Conservation (phyloP, 169 alveolate genomes). For the Plasmodium relictum region DNA sequence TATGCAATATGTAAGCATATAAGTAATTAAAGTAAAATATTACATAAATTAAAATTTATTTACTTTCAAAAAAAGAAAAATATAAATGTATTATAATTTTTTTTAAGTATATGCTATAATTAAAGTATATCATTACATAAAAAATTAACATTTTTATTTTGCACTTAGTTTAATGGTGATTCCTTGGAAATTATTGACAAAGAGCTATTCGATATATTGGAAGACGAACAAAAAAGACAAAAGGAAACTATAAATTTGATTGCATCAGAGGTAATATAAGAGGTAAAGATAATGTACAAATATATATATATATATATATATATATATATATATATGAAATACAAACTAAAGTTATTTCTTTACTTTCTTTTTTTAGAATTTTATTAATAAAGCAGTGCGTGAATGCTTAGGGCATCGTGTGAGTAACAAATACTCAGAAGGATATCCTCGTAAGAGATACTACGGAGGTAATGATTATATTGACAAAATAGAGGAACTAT, state of each 20-base stretch:
- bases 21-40: too few species aligned
- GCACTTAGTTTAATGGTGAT: conserved; percentile 39
- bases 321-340: not conserved
- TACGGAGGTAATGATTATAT: conserved; percentile 94
- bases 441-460: conserved; percentile 96
- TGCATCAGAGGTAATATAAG: conserved; percentile 87
- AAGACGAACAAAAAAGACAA: conserved; percentile 88
- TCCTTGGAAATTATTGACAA: conserved; percentile 86
- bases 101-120: too few species aligned
- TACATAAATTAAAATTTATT: too few species aligned
- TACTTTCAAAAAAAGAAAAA: too few species aligned
- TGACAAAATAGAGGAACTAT: conserved; percentile 91
- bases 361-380: conserved; percentile 83
- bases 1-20: too few species aligned
- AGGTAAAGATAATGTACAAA: not conserved
- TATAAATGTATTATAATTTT: not conserved
- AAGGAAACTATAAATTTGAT: conserved; percentile 86
- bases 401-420: conserved; percentile 94
- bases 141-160: not conserved
- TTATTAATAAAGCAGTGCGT: conserved; percentile 89
- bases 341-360: not conserved
- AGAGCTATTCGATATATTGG: conserved; percentile 85
- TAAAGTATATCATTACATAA: not conserved
- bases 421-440: conserved; percentile 97
- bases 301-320: not conserved